Percentiles rank a stretch among this genome's conserved stretches.
These are phyloP conservation scores for Spergularia bocconei DNA, from an alignment of 148 eudicot species.

Conservation along the genomic window DNA sequence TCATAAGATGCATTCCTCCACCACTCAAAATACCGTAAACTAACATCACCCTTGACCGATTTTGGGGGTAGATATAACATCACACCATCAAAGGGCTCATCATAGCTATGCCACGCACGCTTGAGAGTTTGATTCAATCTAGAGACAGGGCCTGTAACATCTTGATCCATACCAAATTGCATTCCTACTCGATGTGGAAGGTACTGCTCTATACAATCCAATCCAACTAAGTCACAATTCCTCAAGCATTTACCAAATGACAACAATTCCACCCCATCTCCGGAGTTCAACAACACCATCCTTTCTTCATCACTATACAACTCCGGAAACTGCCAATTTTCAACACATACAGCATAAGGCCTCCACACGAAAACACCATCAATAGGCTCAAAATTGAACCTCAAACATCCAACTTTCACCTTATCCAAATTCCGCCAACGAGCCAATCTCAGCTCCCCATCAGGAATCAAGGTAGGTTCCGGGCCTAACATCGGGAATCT, in stretches of 20 bases:
- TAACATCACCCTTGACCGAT: neutral
- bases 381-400: constrained; percentile 10
- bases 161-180: constrained; percentile 62
- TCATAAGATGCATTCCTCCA: neutral
- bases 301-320: constrained; percentile 22
- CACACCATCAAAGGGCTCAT: constrained; percentile 9
- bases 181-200: constrained; percentile 45
- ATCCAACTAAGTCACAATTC: constrained; percentile 35
- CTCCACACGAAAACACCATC: constrained; percentile 25
- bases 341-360: constrained; percentile 26
- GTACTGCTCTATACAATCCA: constrained; percentile 38
- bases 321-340: constrained; percentile 23
- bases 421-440: constrained; percentile 25
- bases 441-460: constrained; percentile 18
- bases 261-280: constrained; percentile 6
- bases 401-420: neutral
- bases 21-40: constrained; percentile 9
- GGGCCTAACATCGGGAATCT: constrained; percentile 26
- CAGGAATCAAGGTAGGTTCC: constrained; percentile 9
- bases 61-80: constrained; percentile 13
- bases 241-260: constrained; percentile 35
- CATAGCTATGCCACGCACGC: constrained; percentile 11
- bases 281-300: constrained; percentile 15
- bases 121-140: neutral
- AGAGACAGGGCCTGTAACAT: constrained; percentile 25